Base-by-base conservation (phyloP, 2,329 filamentous ascomycete species). In the Sporothrix variecibatus region DNA sequence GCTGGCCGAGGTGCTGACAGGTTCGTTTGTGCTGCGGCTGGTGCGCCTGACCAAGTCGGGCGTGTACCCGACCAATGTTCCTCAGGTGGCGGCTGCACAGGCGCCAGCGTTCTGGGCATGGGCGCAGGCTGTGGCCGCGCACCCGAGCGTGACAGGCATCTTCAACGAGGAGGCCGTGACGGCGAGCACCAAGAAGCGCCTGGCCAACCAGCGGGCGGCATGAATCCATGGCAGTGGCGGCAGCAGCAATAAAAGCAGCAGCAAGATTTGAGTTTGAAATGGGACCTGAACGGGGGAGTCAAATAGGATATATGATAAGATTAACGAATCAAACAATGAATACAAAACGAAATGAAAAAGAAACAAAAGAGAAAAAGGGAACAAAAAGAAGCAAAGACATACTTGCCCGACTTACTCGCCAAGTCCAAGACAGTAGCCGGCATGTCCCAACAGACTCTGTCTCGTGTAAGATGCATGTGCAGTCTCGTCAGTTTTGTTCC, bases 1-100 rank as follows among this genome's bases (percentile, higher is more conserved):
- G 0, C 82, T 94, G 49, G 93, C 91, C 12, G 94, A 96, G 88
- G 93, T 93, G 17, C 83, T 90, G 74, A 87, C 87, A 1, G 92
- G 89, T 0, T 90, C 92, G 0, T 94, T 94, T 80, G 79, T 93
- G 11, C 79, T 94, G 26, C 86, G 92, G 1, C 80, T 91, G 26
- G 84, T 90, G 62, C 81, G 84, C 0, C 85, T 89, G 38, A 79
- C 85, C 0, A 89, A 90, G 78, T 83, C 87, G 28, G 85, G 84
- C 0, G 74, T 93, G 20, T 80, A 89, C 73, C 90, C 89, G n/a
- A 2, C 65, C 1, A 20, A 53, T 20, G 40, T 77, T 4, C 9
- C 34, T 0, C 26, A 71, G 5, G 11, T 17, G 7, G 81, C 91
- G 72, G 82, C 84, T 73, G 80, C 86, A 72, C 85, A 85, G 72